Evolutionary conservation across 768 basidiomycete genomes (phyloP), one percentile per base, ranked within the genome.

Genomic region (Ephemerocybe angulata): DNA sequence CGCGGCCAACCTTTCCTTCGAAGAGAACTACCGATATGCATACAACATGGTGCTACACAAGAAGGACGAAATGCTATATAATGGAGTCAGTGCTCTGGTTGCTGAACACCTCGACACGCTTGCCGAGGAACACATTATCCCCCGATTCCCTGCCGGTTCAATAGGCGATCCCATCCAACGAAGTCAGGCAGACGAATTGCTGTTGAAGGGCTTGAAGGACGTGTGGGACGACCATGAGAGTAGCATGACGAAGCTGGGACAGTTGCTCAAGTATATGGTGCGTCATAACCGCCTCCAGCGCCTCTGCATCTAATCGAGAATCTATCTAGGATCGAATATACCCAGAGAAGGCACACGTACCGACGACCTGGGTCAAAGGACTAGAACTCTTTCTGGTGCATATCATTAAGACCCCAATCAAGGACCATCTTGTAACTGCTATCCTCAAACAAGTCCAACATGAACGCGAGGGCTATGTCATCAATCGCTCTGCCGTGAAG

Each of bases 221-320:
- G 88, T 96, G 0, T 98, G 97, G 95, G 90, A 95, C 53, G 93
- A 98, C 66, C 97, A 99, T 69, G 85, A 77, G 4, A 84, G 86
- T 11, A 92, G 86, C 67, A 91, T 98, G 90, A 75, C 80, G 25
- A 91, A 95, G 67, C 68, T 99, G 56, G 83, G 87, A 11, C 93
- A 94, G 69, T 83, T 99, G 38, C 76, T 98, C 60, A 93, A 90
- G 65, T 99, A 99, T 66, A 97, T 99, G 94, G 97, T 97, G 63
- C 53, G 82, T 71, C 6, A 19, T 33, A 48, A 31, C 17, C 19
- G 38, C 46, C 29, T 56, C 27, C 46, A 29, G 2, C 40, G 29
- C 50, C 22, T n/a, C 24, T 52, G n/a, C 27, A 24, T 24, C 29
- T 22, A 28, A 21, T 29, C 6, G 33, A 52, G 47, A 35, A 41